A percentile compares a stretch with the other conserved stretches of the same genome.
Evolutionary conservation across 371 early-diverging fungal genomes (phyloP).

Genomic region (Mucor velutinosus): DNA sequence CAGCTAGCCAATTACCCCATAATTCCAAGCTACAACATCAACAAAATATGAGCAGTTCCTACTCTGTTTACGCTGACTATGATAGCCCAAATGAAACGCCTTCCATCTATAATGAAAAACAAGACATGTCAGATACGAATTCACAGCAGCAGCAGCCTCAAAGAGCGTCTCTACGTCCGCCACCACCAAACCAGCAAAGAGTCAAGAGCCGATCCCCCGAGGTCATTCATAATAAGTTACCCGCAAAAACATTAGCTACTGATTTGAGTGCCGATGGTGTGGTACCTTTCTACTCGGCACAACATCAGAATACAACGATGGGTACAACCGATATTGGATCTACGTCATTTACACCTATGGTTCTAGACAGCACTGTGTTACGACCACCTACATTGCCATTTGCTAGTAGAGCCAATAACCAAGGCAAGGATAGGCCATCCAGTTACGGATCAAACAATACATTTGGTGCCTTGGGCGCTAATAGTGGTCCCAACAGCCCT

Average conservation of each 20-base stretch:
- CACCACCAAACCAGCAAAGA: conserved; percentile 1
- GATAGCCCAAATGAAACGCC: background rate
- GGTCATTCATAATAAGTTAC: background rate
- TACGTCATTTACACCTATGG: background rate
- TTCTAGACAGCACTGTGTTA: background rate
- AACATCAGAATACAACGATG: background rate
- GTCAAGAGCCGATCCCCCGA: conserved; percentile 4
- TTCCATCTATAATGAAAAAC: background rate
- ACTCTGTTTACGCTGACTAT: conserved; percentile 2
- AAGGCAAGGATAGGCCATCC: conserved; percentile 5
- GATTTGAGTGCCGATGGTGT: conserved; percentile 1
- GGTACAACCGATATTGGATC: conserved; percentile 2
- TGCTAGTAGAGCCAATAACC: background rate
- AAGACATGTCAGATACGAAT: background rate
- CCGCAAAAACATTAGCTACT: background rate
- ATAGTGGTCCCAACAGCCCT: background rate
- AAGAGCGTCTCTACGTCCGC: conserved; percentile 10
- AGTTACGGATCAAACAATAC: conserved; percentile 25
- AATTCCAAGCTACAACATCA: background rate
- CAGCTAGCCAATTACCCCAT: background rate
- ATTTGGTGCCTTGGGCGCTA: conserved; percentile 11
- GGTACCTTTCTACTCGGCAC: background rate
- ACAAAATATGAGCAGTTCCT: background rate
- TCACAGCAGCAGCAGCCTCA: background rate
- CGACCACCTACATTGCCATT: conserved; percentile 17